phyloP scores from a whole-genome alignment of 345 rosid genomes.

The Lepidium didymum region DNA sequence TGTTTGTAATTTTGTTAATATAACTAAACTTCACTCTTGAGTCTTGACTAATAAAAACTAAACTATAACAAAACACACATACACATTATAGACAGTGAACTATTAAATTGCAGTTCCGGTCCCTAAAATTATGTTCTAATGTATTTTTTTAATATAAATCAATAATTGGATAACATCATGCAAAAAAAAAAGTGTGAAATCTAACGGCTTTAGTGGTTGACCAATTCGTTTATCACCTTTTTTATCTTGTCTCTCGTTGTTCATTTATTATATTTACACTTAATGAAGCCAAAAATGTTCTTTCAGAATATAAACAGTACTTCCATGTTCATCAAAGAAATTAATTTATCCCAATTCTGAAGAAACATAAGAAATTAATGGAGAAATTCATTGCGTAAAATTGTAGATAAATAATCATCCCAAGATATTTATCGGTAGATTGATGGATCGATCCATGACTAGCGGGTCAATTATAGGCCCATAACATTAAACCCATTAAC shows the following conservation, averaged over 20 bases:
- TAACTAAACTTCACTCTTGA: background rate
- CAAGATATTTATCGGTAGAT: background rate
- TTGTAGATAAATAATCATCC: background rate
- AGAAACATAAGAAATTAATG: too few relatives aligned
- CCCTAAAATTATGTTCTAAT: background rate
- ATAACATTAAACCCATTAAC: background rate
- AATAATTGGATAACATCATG: constrained; percentile 6
- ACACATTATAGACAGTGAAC: background rate
- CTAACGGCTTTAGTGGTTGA: constrained; percentile 23
- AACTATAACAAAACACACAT: background rate
- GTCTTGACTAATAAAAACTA: too few relatives aligned
- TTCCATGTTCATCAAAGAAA: too few relatives aligned
- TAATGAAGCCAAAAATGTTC: background rate
- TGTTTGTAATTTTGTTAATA: background rate
- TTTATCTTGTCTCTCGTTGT: background rate
- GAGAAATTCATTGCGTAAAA: too few relatives aligned
- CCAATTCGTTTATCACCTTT: constrained; percentile 23
- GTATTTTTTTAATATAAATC: background rate
- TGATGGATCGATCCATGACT: background rate
- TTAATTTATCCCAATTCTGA: background rate
- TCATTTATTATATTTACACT: background rate
- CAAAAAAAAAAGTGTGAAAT: constrained; percentile 13
- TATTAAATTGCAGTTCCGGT: background rate
- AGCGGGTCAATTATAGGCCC: background rate
- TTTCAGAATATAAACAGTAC: too few relatives aligned